Base-by-base conservation (phyloP, 192 early-diverging fungal genomes). In the Coemansia sp. region DNA sequence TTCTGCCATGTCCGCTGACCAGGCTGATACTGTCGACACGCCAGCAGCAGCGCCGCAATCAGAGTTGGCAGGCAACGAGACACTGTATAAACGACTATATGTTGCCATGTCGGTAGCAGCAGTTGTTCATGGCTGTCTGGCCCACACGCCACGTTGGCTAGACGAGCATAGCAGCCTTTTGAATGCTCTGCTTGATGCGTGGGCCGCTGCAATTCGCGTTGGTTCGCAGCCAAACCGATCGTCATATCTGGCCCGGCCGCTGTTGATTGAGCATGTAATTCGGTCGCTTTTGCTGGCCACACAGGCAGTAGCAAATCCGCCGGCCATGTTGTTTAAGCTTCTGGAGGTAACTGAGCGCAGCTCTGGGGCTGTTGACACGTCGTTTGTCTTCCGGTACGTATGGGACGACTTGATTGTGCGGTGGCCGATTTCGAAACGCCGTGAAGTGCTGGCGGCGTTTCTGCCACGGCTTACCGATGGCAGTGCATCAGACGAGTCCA, bases 381-480 rank as follows among this genome's bases (percentile, higher is more conserved):
- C 67, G 23, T 73, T 70, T 70, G 64, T 79, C 2, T 64, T 73
- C 53, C 64, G 65, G 25, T 72, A 70, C 22, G 58, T 79, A 44
- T 79, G 76, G 76, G 51, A 65, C 5, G 64, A 66, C 59, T 57
- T 79, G 31, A 56, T 79, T 7, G 82, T 84, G 53, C 93, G 91
- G 71, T 84, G 87, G 55, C 67, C 68, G 0, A 88, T 98, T 42
- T 53, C 95, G 22, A 83, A 89, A 48, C 84, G 84, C 21, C 71
- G 71, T 26, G 76, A 79, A 19, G 48, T 70, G 2, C 52, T 79
- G 23, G 60, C 61, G 3, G 67, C 67, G 21, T 97, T 94, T 74
- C 75, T 98, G 57, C 71, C 86, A n/a, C 64, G 84, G n/a, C 90
- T 90, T 71, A 67, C 79, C 12, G 89, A 94, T 34, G 44, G 48